Evolutionary conservation across 768 basidiomycete genomes (phyloP), one percentile per base, ranked within the genome.

Genomic region (Cystofilobasidium capitatum): DNA sequence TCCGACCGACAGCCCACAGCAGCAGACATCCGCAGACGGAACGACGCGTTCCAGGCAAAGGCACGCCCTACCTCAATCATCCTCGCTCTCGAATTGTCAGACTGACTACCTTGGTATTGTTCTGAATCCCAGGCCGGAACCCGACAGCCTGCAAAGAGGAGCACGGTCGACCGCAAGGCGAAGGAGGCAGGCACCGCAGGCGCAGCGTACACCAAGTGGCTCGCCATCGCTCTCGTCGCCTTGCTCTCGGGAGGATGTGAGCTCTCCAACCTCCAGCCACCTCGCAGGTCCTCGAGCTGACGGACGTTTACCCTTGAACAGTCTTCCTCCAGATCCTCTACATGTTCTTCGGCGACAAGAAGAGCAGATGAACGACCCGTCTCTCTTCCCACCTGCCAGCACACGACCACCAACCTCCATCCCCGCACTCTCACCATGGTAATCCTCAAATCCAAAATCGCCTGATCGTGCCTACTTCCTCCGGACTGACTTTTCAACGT

Each of bases 171-270:
- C 14, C 59, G 37, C 14, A 42, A 57, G 42, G 39, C 59, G 1
- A 67, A 67, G 26, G 44, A 26, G 8, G 44, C 36, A 6, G 39
- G 31, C 20, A 62, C 59, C 0, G 26, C n/a, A 22, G 57, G 16
- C 3, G 66, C 60, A 0, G 4, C 10, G 5, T 62, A 29, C n/a
- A 62, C 66, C 2, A 55, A 67, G 66, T 29, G 22, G 26, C 36
- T 49, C 22, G 66, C 66, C 24, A 22, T 67, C 29, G 66, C 22
- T 13, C 33, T 67, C 42, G 60, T 67, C 29, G 49, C 14, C 6
- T 14, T 67, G 29, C 61, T 67, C 26, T 35, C 45, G 7, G 66
- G 59, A n/a, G 66, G 66, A 14, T 62, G 66, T 67, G 24, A 42
- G 66, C 62, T 37, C 16, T 4, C 26, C 14, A 2, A n/a, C 14